These are phyloP conservation scores for Dactylellina parvicollis DNA, from an alignment of 2,329 filamentous ascomycete species.

Conservation along the genomic window DNA sequence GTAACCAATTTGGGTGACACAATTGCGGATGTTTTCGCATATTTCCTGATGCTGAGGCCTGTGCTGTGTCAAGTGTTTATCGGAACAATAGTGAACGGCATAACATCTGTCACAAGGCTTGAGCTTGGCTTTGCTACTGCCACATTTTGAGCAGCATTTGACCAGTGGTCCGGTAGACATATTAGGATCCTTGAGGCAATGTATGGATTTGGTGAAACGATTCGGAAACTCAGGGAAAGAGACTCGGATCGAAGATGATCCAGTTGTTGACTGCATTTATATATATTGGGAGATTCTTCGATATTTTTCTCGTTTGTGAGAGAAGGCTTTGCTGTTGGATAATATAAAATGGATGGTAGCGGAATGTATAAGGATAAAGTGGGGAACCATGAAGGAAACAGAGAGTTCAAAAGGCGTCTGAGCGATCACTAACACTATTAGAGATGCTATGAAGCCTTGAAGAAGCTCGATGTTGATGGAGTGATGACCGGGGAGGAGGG, in stretches of 20 bases:
- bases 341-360: too few species aligned
- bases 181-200: background rate
- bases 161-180: background rate
- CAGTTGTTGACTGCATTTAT: conserved; percentile 1
- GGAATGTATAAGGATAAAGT: too few species aligned
- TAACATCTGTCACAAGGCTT: background rate
- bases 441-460: background rate
- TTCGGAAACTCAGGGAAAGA: conserved; percentile 1
- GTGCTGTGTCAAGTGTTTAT: background rate
- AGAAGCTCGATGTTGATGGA: background rate
- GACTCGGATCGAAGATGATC: background rate
- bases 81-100: background rate
- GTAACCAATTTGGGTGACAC: background rate
- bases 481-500: background rate
- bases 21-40: background rate
- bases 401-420: background rate
- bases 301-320: background rate
- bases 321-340: background rate
- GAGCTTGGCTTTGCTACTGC: background rate
- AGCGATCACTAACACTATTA: conserved; percentile 18
- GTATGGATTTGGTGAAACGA: background rate
- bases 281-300: background rate
- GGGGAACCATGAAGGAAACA: background rate
- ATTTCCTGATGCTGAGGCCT: background rate
- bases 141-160: background rate